These are phyloP conservation scores for Spirogloea muscicola DNA, from an alignment of 139 green algal species.

Conservation along the genomic window DNA sequence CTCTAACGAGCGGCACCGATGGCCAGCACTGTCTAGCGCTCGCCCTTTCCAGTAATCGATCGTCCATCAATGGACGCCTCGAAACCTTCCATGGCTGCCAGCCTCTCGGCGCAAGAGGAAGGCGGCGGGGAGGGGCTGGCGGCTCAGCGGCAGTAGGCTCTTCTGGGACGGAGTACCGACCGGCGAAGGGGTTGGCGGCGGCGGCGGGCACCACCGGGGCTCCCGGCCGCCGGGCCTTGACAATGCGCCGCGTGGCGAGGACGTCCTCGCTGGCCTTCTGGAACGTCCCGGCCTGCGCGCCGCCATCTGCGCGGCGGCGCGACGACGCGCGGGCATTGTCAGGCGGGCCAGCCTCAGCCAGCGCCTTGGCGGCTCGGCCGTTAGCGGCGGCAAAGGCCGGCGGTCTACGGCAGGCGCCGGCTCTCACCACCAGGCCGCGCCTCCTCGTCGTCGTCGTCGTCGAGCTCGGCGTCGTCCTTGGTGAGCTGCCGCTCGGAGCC, in stretches of 20 bases:
- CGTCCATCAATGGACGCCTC: too few species aligned
- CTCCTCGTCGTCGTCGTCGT: conserved; percentile 9
- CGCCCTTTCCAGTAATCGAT: too few species aligned
- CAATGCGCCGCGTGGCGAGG: conserved; percentile 26
- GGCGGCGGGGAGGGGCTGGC: not conserved
- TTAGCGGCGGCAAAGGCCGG: too few species aligned
- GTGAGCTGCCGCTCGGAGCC: conserved; percentile 39
- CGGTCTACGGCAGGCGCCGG: not conserved
- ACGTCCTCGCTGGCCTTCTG: conserved; percentile 30
- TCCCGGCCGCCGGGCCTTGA: conserved; percentile 34
- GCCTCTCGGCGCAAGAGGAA: too few species aligned
- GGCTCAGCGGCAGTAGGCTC: not conserved
- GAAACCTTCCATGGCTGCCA: too few species aligned
- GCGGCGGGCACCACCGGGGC: not conserved
- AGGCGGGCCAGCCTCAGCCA: too few species aligned
- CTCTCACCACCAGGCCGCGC: not conserved
- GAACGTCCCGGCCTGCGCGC: conserved; percentile 14
- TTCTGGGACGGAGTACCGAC: not conserved
- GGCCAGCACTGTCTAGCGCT: too few species aligned
- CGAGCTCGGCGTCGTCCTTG: conserved; percentile 20
- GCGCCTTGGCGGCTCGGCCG: too few species aligned
- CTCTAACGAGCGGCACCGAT: too few species aligned
- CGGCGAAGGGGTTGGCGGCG: conserved; percentile 23
- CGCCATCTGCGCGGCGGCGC: not conserved
- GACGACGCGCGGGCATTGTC: not conserved